Percentiles rank a stretch among this genome's conserved stretches.
Conservation (phyloP, 2,329 filamentous ascomycete species). For the Tolypocladium inflatum region DNA sequence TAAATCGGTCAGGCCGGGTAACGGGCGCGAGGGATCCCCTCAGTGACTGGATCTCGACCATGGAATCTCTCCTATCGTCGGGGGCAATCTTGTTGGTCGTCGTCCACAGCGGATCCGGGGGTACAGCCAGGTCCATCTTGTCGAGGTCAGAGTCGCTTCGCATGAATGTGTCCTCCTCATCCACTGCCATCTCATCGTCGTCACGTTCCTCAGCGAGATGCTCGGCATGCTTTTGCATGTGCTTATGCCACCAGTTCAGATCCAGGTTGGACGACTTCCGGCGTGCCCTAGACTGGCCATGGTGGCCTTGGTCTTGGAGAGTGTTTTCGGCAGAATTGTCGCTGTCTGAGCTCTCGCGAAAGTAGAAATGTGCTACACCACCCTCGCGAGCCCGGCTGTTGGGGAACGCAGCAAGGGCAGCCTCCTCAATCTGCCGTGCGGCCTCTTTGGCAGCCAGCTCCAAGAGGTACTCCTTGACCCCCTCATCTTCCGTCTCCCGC, state of each 20-base stretch:
- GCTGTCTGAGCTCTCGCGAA: constrained; percentile 53
- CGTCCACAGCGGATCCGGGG: constrained; percentile 32
- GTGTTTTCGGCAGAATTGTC: constrained; percentile 34
- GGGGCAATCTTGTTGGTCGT: constrained; percentile 22
- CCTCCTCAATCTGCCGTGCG: constrained; percentile 69
- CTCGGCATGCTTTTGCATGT: constrained; percentile 72
- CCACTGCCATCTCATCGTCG: constrained; percentile 13
- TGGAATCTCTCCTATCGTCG: constrained; percentile 17
- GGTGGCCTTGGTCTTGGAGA: constrained; percentile 18
- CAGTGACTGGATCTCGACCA: constrained; percentile 10
- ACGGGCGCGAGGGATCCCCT: constrained; percentile 14
- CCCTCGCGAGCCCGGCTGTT: constrained; percentile 61
- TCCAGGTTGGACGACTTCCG: constrained; percentile 55
- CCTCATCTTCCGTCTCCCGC: constrained; percentile 65
- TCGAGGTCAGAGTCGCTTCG: constrained; percentile 32
- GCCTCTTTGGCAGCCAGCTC: constrained; percentile 72
- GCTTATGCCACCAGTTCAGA: constrained; percentile 65
- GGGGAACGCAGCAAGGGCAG: constrained; percentile 67
- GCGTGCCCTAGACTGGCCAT: constrained; percentile 24
- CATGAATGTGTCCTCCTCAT: constrained; percentile 15
- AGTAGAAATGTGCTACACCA: constrained; percentile 61
- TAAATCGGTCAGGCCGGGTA: constrained; percentile 11
- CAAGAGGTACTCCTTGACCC: constrained; percentile 67
- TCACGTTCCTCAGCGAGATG: constrained; percentile 42
- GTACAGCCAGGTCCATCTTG: constrained; percentile 29